Evolutionary conservation across 2,329 filamentous ascomycete species (phyloP).

Genomic region (Trichoderma koningiopsis): DNA sequence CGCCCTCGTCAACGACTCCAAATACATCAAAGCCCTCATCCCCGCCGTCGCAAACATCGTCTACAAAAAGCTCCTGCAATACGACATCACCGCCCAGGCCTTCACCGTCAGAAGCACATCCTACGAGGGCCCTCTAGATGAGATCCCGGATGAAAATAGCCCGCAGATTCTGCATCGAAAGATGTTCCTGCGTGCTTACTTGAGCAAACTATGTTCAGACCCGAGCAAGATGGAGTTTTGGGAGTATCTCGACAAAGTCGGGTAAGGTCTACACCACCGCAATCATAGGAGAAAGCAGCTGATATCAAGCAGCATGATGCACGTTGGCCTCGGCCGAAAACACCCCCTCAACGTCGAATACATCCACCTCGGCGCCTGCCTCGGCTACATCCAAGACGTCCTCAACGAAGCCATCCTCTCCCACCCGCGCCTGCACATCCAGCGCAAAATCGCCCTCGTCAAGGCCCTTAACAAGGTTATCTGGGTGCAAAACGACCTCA

Average conservation of each 20-base stretch:
- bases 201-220: constrained; percentile 74
- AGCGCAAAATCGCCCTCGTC: constrained; percentile 71
- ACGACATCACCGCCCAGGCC: constrained; percentile 79
- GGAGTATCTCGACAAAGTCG: constrained; percentile 83
- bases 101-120: constrained; percentile 66
- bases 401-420: constrained; percentile 75
- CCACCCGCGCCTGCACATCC: constrained; percentile 66
- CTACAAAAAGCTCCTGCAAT: constrained; percentile 77
- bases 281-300: not conserved
- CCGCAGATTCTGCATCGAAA: constrained; percentile 77
- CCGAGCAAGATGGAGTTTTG: constrained; percentile 76
- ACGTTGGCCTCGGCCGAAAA: constrained; percentile 71
- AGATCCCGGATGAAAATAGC: constrained; percentile 65
- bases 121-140: constrained; percentile 68
- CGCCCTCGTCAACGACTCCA: constrained; percentile 67
- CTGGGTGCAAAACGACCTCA: constrained; percentile 86
- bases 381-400: constrained; percentile 77
- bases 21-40: constrained; percentile 80
- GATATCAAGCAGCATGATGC: constrained; percentile 64
- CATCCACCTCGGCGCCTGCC: constrained; percentile 71
- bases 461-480: constrained; percentile 79
- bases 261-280: constrained; percentile 48
- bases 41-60: constrained; percentile 83
- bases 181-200: constrained; percentile 75
- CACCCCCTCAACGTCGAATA: constrained; percentile 79